Percentiles rank a stretch among this genome's conserved stretches.
phyloP scores from a whole-genome alignment of 352 stramenopile genomes.

The Phytophthora lateralis region DNA sequence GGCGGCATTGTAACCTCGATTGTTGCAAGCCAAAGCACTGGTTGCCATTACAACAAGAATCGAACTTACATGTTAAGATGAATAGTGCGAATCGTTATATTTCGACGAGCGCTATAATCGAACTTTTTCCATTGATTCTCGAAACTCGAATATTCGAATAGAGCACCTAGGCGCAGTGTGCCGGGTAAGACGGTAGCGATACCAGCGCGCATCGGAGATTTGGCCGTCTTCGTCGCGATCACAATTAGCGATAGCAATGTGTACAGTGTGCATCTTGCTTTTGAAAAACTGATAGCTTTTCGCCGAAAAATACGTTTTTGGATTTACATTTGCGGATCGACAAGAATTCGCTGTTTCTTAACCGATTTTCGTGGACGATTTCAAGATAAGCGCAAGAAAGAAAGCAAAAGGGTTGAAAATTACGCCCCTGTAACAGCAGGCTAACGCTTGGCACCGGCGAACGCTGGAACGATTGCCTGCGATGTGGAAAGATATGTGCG shows the following conservation, averaged over 20 bases:
- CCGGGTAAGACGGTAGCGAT: constrained; percentile 3
- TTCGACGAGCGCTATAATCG: constrained; percentile 4
- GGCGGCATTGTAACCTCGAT: neutral
- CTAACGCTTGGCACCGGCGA: constrained; percentile 23
- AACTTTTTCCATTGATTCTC: neutral
- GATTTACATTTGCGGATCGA: too few relatives aligned
- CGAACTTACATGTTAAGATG: neutral
- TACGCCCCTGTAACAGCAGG: neutral
- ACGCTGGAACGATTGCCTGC: constrained; percentile 52
- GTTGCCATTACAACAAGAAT: neutral
- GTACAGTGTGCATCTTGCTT: too few relatives aligned
- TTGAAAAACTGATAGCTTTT: too few relatives aligned
- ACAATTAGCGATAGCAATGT: too few relatives aligned
- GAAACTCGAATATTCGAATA: constrained; percentile 9
- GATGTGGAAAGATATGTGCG: constrained; percentile 63
- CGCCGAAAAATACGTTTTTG: too few relatives aligned
- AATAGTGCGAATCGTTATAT: neutral
- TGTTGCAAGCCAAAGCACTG: neutral
- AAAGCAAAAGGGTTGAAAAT: neutral
- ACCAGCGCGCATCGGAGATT: too few relatives aligned
- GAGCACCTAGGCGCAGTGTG: neutral
- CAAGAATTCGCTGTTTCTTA: too few relatives aligned
- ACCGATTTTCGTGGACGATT: too few relatives aligned
- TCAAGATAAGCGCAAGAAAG: too few relatives aligned
- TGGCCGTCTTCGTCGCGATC: too few relatives aligned